A percentile compares a stretch with the other conserved stretches of the same genome.
Evolutionary conservation across 305 asterid genomes (phyloP).

Genomic region (Euphrasia arctica): DNA sequence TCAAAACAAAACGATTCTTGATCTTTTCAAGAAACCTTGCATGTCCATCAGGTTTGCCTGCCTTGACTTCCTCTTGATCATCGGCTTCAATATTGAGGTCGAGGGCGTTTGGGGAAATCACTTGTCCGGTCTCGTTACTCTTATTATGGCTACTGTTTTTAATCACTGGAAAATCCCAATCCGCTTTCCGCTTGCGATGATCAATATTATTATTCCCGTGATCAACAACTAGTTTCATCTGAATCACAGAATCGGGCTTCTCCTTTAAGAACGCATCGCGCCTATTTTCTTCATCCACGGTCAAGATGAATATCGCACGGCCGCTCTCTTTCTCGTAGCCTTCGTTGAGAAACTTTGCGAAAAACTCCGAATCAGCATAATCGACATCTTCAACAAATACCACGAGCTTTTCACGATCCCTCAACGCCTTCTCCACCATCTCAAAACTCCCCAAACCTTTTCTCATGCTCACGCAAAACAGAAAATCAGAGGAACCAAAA

Average conservation of each 20-base stretch:
- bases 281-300: conserved; percentile 32
- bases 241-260: conserved; percentile 30
- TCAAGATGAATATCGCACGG: conserved; percentile 40
- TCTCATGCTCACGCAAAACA: conserved; percentile 45
- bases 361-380: conserved; percentile 42
- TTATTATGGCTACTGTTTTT: conserved; percentile 41
- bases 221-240: conserved; percentile 45
- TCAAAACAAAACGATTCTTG: conserved; percentile 45
- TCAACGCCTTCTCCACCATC: conserved; percentile 45
- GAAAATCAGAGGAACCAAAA: conserved; percentile 54
- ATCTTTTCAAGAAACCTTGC: conserved; percentile 41
- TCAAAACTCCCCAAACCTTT: conserved; percentile 26
- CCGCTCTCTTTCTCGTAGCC: conserved; percentile 30
- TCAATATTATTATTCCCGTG: conserved; percentile 25
- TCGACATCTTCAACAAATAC: conserved; percentile 58
- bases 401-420: conserved; percentile 39
- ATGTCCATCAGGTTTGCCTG: conserved; percentile 23
- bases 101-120: conserved; percentile 37
- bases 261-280: not conserved
- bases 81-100: conserved; percentile 65
- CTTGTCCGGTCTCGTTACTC: conserved; percentile 32
- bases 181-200: conserved; percentile 54
- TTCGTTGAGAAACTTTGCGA: conserved; percentile 43
- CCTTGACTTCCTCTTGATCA: conserved; percentile 35
- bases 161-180: conserved; percentile 39